Conservation (phyloP, 495 filamentous ascomycete species). For the Penicillium waksmanii region DNA sequence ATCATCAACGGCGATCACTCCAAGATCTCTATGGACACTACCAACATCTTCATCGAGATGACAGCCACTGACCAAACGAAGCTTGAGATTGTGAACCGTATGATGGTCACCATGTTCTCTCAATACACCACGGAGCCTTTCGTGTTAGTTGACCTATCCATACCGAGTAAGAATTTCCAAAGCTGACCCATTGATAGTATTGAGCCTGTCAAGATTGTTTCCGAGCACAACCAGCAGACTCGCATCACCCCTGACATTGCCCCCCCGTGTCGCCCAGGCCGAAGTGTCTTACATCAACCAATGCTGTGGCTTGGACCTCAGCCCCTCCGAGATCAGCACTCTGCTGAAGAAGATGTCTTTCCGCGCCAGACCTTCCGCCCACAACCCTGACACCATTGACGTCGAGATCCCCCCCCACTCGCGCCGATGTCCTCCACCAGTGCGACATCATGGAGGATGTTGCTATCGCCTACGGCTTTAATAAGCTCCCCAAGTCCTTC, state of each 20-base stretch:
- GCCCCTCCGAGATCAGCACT: conserved; percentile 70
- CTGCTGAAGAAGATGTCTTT: conserved; percentile 87
- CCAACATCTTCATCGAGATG: conserved; percentile 94
- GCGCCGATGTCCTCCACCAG: conserved; percentile 93
- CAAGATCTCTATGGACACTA: conserved; percentile 88
- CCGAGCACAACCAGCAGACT: conserved; percentile 84
- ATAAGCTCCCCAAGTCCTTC: conserved; percentile 82
- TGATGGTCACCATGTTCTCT: conserved; percentile 97
- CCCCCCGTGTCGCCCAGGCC: conserved; percentile 73
- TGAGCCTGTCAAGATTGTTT: conserved; percentile 89
- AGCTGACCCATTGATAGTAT: conserved; percentile 47
- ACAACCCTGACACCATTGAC: conserved; percentile 68
- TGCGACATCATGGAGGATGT: conserved; percentile 99
- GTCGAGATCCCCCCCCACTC: conserved; percentile 81
- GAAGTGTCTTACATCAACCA: conserved; percentile 91
- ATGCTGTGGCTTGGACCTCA: conserved; percentile 80
- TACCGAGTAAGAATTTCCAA: not conserved
- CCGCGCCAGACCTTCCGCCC: conserved; percentile 68
- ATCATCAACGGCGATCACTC: conserved; percentile 98
- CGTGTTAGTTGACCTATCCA: conserved; percentile 56
- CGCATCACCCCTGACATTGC: conserved; percentile 78
- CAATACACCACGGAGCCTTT: conserved; percentile 85
- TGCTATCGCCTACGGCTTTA: conserved; percentile 95
- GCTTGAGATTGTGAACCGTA: conserved; percentile 91
- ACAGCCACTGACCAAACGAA: conserved; percentile 98